phyloP scores from a whole-genome alignment of 345 rosid genomes.

The Brassica cretica region DNA sequence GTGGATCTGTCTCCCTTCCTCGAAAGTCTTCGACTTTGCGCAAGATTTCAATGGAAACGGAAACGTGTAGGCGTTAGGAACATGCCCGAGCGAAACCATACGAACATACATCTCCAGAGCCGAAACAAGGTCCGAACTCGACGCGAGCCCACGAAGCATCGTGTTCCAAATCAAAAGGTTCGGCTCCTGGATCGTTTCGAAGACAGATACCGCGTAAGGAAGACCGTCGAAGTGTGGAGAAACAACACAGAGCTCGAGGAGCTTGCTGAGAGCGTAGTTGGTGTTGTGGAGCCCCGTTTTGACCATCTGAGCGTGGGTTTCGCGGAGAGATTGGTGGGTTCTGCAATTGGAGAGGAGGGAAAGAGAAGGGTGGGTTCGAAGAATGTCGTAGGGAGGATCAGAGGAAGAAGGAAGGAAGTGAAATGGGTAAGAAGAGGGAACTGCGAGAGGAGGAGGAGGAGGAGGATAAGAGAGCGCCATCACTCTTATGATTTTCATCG shows the following conservation, averaged over 20 bases:
- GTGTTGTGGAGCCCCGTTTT: conserved; percentile 73
- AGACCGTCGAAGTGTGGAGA: conserved; percentile 60
- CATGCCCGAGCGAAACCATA: conserved; percentile 52
- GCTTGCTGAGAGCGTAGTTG: conserved; percentile 72
- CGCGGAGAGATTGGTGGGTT: conserved; percentile 46
- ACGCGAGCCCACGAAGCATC: conserved; percentile 55
- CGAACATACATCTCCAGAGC: conserved; percentile 47
- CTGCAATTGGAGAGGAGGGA: conserved; percentile 63
- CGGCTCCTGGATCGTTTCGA: conserved; percentile 56
- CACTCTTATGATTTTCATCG: conserved; percentile 14
- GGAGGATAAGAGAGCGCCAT: conserved; percentile 30
- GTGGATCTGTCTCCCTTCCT: conserved; percentile 63
- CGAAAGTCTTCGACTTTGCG: conserved; percentile 38
- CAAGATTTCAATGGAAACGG: conserved; percentile 71
- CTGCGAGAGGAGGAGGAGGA: conserved; percentile 24
- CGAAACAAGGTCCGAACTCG: conserved; percentile 47
- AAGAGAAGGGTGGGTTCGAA: conserved; percentile 60
- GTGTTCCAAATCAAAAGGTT: conserved; percentile 67
- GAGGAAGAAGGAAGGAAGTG: conserved; percentile 52
- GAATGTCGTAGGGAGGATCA: conserved; percentile 66
- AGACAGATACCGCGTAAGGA: conserved; percentile 53
- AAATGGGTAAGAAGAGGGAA: conserved; percentile 40
- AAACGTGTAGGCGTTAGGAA: conserved; percentile 56
- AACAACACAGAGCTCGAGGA: conserved; percentile 57
- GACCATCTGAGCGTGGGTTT: conserved; percentile 61